Evolutionary conservation across 176 grass and related monocot species (phyloP).

Genomic region (Pharus latifolius): DNA sequence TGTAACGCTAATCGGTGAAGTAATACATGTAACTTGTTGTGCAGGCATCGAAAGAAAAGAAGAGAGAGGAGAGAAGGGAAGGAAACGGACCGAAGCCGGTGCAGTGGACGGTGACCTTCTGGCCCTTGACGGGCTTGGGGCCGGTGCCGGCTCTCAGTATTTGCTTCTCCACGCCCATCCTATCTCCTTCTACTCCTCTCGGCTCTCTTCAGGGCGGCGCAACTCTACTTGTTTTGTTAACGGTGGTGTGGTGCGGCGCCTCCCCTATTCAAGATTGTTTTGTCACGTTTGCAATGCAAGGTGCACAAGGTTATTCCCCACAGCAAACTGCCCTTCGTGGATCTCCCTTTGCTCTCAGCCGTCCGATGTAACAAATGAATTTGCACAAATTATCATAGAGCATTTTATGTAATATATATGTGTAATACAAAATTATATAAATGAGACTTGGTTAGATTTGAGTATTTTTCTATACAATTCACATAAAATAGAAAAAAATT

Average conservation of each 20-base stretch:
- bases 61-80: background rate
- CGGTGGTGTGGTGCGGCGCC: background rate
- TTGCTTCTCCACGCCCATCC: slow-evolving; percentile 83
- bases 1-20: background rate
- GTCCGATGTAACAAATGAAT: background rate
- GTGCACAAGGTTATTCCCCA: background rate
- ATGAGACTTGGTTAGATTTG: too few species aligned
- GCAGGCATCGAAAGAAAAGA: background rate
- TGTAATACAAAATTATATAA: too few species aligned
- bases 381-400: too few species aligned
- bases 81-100: slow-evolving; percentile 68
- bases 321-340: background rate
- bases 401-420: too few species aligned
- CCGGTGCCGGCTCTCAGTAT: slow-evolving; percentile 58
- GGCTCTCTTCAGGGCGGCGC: background rate
- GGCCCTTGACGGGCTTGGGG: slow-evolving; percentile 70
- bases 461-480: too few species aligned
- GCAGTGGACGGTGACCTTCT: slow-evolving; percentile 96
- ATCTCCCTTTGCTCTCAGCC: background rate
- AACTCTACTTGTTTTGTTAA: background rate
- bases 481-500: too few species aligned
- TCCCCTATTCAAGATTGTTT: background rate
- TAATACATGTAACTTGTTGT: background rate
- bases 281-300: background rate
- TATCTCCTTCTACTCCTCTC: background rate